Conservation (phyloP, 176 grass and related monocot genomes). For the Aegilops umbellulata region DNA sequence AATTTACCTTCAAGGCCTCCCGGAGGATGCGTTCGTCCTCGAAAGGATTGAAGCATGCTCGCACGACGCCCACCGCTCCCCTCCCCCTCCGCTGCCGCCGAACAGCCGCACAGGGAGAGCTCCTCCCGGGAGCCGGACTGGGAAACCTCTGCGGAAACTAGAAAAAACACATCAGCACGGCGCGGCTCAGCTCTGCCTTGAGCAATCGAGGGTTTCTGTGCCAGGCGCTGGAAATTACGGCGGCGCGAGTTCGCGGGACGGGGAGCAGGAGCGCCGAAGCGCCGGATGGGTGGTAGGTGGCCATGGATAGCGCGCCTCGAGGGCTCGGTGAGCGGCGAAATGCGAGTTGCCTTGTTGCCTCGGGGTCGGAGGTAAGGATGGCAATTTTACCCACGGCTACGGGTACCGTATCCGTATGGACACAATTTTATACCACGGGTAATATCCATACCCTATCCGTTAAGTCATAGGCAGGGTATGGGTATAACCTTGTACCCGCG, state of each 20-base stretch:
- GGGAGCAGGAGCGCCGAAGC: background rate
- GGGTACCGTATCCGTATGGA: too few species aligned
- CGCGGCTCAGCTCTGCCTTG: background rate
- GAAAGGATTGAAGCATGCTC: conserved; percentile 71
- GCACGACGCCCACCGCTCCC: conserved; percentile 12
- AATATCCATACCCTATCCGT: too few species aligned
- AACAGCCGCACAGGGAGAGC: background rate
- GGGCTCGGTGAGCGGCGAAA: background rate
- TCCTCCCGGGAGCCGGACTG: background rate
- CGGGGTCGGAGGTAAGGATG: too few species aligned
- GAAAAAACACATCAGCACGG: background rate
- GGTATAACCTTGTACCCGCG: too few species aligned
- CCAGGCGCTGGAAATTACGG: conserved; percentile 16
- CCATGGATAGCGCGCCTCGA: conserved; percentile 40
- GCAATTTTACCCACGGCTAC: too few species aligned
- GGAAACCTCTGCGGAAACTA: conserved; percentile 2
- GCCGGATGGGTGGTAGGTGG: background rate
- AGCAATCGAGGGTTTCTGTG: background rate
- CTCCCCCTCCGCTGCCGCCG: conserved; percentile 8
- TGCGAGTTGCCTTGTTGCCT: background rate
- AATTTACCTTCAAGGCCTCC: conserved; percentile 79
- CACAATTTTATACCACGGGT: too few species aligned
- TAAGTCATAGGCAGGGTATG: too few species aligned
- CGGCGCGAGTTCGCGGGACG: background rate
- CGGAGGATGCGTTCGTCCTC: conserved; percentile 70